phyloP scores from a whole-genome alignment of 352 stramenopile genomes.

The Pythium scleroteichum region DNA sequence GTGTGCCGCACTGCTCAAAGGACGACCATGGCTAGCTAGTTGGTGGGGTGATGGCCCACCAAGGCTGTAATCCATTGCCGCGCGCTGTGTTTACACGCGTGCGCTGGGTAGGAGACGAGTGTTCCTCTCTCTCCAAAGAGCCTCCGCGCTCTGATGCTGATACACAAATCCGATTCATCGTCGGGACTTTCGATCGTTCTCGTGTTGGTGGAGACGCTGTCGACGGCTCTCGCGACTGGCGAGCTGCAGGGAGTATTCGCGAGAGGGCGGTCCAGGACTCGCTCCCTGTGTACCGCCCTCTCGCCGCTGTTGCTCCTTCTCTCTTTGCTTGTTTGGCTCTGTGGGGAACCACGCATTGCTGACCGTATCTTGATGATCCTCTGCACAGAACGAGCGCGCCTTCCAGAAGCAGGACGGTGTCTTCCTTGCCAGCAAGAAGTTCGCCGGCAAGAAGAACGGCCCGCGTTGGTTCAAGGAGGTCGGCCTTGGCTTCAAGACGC shows the following conservation, averaged over 20 bases:
- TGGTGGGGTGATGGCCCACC: slow-evolving; percentile 74
- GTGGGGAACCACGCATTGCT: background rate
- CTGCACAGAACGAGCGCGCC: slow-evolving; percentile 94
- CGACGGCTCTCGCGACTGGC: background rate
- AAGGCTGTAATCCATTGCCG: slow-evolving; percentile 79
- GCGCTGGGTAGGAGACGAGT: no score
- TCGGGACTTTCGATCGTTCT: slow-evolving; percentile 32
- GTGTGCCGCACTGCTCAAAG: slow-evolving; percentile 20
- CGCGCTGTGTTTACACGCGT: no score
- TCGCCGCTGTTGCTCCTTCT: slow-evolving; percentile 1
- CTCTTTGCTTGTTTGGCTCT: background rate
- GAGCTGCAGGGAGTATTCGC: background rate
- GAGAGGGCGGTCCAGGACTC: background rate
- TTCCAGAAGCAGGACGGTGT: slow-evolving; percentile 99
- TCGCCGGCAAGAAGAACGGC: slow-evolving; percentile 93
- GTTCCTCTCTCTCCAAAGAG: background rate
- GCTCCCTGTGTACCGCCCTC: background rate
- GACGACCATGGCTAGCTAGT: slow-evolving; percentile 48
- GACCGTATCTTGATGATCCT: slow-evolving; percentile 5
- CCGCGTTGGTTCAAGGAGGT: slow-evolving; percentile 97
- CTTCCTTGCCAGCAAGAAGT: slow-evolving; percentile 97
- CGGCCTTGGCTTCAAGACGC: slow-evolving; percentile 99
- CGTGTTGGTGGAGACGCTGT: slow-evolving; percentile 2
- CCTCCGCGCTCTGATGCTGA: background rate
- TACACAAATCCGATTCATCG: slow-evolving; percentile 31